A percentile compares a stretch with the other conserved stretches of the same genome.
Conservation (phyloP, 1,139 yeast species). For the Candida sp. region DNA sequence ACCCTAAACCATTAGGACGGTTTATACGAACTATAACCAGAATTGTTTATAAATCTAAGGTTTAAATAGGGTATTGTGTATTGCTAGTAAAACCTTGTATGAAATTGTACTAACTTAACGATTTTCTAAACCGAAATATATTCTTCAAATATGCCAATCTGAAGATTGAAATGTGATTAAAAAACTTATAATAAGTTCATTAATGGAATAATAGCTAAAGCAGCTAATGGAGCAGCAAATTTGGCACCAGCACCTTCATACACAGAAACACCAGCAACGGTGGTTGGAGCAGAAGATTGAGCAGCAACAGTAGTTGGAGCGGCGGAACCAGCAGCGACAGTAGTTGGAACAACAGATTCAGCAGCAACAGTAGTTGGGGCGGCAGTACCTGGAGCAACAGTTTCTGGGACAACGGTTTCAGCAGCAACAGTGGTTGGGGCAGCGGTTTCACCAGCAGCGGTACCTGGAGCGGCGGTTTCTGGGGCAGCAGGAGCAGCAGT, state of each 20-base stretch:
- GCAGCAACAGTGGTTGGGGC: conserved; percentile 27
- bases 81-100: not conserved
- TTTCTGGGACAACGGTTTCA: conserved; percentile 12
- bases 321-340: conserved; percentile 8
- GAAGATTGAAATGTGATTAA: no score
- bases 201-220: conserved; percentile 22
- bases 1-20: not conserved
- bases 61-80: not conserved
- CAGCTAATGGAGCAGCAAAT: conserved; percentile 8
- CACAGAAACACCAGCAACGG: conserved; percentile 6
- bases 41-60: not conserved
- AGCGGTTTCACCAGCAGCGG: no score
- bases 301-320: conserved; percentile 18
- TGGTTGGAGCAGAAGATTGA: conserved; percentile 13
- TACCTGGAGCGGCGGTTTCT: conserved; percentile 10
- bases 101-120: not conserved
- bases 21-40: not conserved
- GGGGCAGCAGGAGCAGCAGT: conserved; percentile 10
- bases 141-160: no score
- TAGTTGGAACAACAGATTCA: no score
- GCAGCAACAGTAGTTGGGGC: conserved; percentile 14
- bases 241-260: conserved; percentile 9
- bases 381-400: conserved; percentile 10
- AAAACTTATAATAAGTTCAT: conserved; percentile 18
- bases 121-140: no score